A percentile compares a stretch with the other conserved stretches of the same genome.
phyloP scores from a whole-genome alignment of 2,329 filamentous ascomycete genomes.

The Diaporthe capsici region DNA sequence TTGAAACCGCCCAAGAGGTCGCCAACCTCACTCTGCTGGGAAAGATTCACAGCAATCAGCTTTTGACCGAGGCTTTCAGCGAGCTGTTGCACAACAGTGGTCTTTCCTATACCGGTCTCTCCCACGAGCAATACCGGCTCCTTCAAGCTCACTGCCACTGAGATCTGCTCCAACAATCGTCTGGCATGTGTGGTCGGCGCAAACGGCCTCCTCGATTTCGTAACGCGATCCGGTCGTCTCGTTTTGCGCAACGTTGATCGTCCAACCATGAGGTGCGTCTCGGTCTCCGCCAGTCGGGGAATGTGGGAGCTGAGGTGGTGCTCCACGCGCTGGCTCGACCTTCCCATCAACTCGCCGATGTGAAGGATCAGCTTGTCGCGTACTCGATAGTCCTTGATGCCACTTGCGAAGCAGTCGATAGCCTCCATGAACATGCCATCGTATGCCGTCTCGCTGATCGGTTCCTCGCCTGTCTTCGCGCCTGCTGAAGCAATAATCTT shows the following conservation, averaged over 20 bases:
- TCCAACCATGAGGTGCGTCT: conserved; percentile 73
- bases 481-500: conserved; percentile 73
- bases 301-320: conserved; percentile 82
- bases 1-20: conserved; percentile 97
- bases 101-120: conserved; percentile 98
- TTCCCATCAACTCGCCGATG: conserved; percentile 89
- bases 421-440: conserved; percentile 95
- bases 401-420: conserved; percentile 91
- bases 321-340: conserved; percentile 84
- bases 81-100: conserved; percentile 93
- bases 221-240: conserved; percentile 63
- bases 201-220: conserved; percentile 77
- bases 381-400: conserved; percentile 76
- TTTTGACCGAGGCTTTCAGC: conserved; percentile 87
- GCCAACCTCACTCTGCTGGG: conserved; percentile 97
- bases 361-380: conserved; percentile 73
- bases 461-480: conserved; percentile 76
- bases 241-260: conserved; percentile 74
- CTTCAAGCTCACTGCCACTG: conserved; percentile 83
- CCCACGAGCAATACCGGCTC: conserved; percentile 96
- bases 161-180: conserved; percentile 88
- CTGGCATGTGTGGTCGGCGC: conserved; percentile 90
- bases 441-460: conserved; percentile 77
- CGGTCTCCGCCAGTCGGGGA: conserved; percentile 76
- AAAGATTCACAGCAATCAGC: conserved; percentile 93